Percentiles rank a stretch among this genome's conserved stretches.
Evolutionary conservation across 352 stramenopile species (phyloP).

Genomic region (Phytophthora pini): DNA sequence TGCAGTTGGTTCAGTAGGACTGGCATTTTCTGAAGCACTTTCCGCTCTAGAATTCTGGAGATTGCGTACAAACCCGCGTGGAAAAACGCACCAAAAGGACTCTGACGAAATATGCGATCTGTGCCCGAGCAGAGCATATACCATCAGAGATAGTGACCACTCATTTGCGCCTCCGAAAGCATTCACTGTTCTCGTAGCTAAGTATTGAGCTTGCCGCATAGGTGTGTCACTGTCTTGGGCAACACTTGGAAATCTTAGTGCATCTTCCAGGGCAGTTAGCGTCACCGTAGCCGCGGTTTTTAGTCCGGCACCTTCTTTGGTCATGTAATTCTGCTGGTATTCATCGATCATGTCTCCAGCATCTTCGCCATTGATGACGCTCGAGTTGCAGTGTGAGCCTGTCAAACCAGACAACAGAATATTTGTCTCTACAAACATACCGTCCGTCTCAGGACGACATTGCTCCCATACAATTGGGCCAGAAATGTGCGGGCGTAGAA

Average conservation of each 20-base stretch:
- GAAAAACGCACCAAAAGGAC: neutral
- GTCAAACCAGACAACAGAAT: neutral
- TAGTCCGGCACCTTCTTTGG: neutral
- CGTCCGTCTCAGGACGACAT: neutral
- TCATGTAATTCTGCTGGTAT: slow-evolving; percentile 1
- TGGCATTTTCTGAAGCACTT: no score
- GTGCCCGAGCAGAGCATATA: neutral
- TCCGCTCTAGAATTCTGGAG: no score
- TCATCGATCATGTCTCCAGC: neutral
- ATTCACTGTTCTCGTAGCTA: neutral
- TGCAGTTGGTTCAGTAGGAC: no score
- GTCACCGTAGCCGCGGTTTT: neutral
- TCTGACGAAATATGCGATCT: neutral
- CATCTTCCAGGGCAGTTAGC: neutral
- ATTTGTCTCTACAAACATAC: slow-evolving; percentile 1
- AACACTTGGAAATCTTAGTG: neutral
- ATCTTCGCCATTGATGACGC: neutral
- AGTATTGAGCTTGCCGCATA: neutral
- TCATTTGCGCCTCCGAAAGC: neutral
- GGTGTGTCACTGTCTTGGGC: neutral
- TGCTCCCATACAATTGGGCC: neutral
- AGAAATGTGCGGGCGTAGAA: neutral
- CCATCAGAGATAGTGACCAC: neutral
- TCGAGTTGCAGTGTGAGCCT: neutral
- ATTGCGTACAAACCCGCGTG: no score